Base-by-base conservation (phyloP, 2,329 filamentous ascomycete species). In the Byssothecium circinans region DNA sequence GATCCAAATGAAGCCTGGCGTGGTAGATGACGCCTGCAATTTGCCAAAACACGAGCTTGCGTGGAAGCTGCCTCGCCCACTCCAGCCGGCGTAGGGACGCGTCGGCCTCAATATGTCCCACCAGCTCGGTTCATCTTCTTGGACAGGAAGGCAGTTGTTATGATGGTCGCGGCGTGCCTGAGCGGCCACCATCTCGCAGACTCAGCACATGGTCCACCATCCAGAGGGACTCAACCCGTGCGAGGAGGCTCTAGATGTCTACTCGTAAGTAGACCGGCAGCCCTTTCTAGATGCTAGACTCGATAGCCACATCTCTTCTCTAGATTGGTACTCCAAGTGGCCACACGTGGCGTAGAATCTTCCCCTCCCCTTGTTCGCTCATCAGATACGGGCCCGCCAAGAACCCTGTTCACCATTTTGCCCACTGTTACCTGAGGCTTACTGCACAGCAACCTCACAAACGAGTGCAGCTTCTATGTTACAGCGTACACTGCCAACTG, bases 21-120 rank as follows among this genome's bases (percentile, higher is more conserved):
- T 44, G 25, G 32, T 54, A 53, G 58, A 57, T 56, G 57, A 57
- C 42, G 27, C 43, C 41, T 45, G 29, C 56, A 56, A 62, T 61
- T 50, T 65, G 53, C 43, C 47, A 52, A 52, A 49, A 55, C 36
- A 43, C 49, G 50, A 56, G 56, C 56, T 62, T 63, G 58, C 53
- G 55, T 58, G 47, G 47, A 59, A 41, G 46, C 54, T 35, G 41
- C 37, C 50, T 40, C 45, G 43, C 44, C 40, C 18, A 42, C 47
- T 36, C n/a, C 35, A 47, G 37, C 23, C 25, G 49, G 34, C 34
- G 38, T 45, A 30, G 42, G 51, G 57, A 58, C 57, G 60, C 60
- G 54, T 61, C 52, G 57, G 33, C 60, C 45, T 42, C 56, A 61
- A 61, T 62, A 62, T 66, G 43, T 42, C 25, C 34, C 8, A 27